These are phyloP conservation scores for Triglochin maritima DNA, from an alignment of 106 monocot species.

Conservation along the genomic window DNA sequence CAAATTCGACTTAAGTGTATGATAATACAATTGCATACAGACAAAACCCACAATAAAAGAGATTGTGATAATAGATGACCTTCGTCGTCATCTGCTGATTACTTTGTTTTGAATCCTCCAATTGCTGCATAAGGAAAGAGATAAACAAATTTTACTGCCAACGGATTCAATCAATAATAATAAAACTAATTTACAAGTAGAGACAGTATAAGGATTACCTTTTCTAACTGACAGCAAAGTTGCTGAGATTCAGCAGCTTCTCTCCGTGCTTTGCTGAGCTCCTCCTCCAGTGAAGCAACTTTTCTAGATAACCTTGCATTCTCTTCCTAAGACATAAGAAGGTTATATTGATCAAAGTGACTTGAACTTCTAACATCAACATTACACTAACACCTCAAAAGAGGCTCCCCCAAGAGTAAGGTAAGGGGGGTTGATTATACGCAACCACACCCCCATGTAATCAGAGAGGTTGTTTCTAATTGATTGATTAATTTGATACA, in stretches of 20 bases:
- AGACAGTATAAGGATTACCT: slow-evolving; percentile 28
- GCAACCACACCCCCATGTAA: no score
- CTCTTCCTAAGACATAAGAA: slow-evolving; percentile 53
- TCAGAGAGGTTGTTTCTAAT: no score
- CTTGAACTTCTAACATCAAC: neutral
- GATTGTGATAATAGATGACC: slow-evolving; percentile 19
- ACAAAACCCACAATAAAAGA: neutral
- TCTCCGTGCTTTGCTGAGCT: slow-evolving; percentile 48
- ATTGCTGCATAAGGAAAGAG: slow-evolving; percentile 35
- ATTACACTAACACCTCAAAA: no score
- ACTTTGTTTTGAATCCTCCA: slow-evolving; percentile 69
- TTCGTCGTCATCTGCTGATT: slow-evolving; percentile 71
- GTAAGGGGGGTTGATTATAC: no score
- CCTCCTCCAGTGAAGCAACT: slow-evolving; percentile 69
- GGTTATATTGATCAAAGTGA: neutral
- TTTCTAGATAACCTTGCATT: slow-evolving; percentile 41
- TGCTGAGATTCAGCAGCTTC: slow-evolving; percentile 43
- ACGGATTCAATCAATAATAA: neutral
- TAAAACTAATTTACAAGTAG: neutral
- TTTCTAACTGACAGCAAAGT: slow-evolving; percentile 41
- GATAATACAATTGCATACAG: no score
- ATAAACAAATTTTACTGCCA: neutral
- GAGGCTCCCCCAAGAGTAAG: no score
- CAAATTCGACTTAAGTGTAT: no score
- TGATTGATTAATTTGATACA: no score